A percentile compares a stretch with the other conserved stretches of the same genome.
Conservation (phyloP, 1,139 yeast genomes). For the Komagataea norvegica region DNA sequence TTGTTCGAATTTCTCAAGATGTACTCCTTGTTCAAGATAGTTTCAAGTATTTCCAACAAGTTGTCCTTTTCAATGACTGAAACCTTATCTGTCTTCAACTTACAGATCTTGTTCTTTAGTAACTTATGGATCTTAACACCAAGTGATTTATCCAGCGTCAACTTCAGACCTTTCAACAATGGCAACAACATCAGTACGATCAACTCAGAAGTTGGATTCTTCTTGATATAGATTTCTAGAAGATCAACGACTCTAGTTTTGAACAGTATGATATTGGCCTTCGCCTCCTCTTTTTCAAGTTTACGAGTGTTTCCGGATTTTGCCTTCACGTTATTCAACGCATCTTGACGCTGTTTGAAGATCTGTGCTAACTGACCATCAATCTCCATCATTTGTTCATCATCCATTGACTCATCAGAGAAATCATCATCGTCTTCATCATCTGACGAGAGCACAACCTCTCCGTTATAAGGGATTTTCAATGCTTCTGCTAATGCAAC, state of each 20-base stretch:
- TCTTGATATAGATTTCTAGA: slow-evolving; percentile 54
- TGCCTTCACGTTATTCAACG: slow-evolving; percentile 37
- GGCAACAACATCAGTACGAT: slow-evolving; percentile 41
- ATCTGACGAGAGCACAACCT: slow-evolving; percentile 31
- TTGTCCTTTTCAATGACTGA: slow-evolving; percentile 17
- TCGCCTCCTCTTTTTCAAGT: slow-evolving; percentile 67
- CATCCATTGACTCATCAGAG: slow-evolving; percentile 86
- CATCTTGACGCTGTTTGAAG: slow-evolving; percentile 74
- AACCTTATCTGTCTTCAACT: slow-evolving; percentile 33
- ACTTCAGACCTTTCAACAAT: slow-evolving; percentile 52
- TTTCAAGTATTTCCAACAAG: slow-evolving; percentile 19
- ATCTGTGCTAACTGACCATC: slow-evolving; percentile 82
- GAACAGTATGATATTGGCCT: slow-evolving; percentile 72
- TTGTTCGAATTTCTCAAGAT: slow-evolving; percentile 28
- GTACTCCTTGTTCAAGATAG: slow-evolving; percentile 26
- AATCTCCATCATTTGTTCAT: slow-evolving; percentile 94
- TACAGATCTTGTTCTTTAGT: slow-evolving; percentile 60
- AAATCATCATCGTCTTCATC: slow-evolving; percentile 43
- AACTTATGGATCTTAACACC: slow-evolving; percentile 75
- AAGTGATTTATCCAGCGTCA: slow-evolving; percentile 64
- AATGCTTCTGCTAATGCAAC: slow-evolving; percentile 74
- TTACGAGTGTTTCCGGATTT: slow-evolving; percentile 65
- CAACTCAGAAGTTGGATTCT: slow-evolving; percentile 26
- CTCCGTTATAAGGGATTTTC: slow-evolving; percentile 53
- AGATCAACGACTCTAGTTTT: slow-evolving; percentile 77